phyloP scores from a whole-genome alignment of 352 stramenopile species.

The Phytophthora aleatoria region DNA sequence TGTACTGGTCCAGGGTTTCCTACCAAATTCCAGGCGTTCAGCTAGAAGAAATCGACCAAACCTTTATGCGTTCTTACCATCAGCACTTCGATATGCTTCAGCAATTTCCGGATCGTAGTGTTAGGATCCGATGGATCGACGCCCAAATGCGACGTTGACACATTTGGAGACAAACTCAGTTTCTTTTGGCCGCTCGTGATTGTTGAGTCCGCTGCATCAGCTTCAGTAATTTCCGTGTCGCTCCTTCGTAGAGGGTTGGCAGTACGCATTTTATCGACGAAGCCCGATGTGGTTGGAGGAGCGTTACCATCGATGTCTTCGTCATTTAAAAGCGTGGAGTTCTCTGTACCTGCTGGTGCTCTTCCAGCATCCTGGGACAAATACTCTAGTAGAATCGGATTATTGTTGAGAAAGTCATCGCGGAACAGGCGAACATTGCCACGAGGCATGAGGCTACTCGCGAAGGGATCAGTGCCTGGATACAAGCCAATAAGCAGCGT shows the following conservation, averaged over 20 bases:
- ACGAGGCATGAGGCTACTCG: constrained; percentile 62
- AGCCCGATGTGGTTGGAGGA: constrained; percentile 27
- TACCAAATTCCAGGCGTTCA: constrained; percentile 13
- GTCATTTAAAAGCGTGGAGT: constrained; percentile 8
- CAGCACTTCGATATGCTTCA: constrained; percentile 85
- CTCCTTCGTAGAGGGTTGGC: constrained; percentile 41
- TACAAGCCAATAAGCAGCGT: neutral
- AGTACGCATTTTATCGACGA: constrained; percentile 67
- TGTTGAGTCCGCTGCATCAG: constrained; percentile 1
- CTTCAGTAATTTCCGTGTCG: constrained; percentile 6
- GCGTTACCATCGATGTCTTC: constrained; percentile 4
- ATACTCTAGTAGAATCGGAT: constrained; percentile 84
- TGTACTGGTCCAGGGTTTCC: constrained; percentile 64
- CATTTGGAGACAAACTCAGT: constrained; percentile 17
- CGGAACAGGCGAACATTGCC: constrained; percentile 84
- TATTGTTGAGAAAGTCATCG: constrained; percentile 87
- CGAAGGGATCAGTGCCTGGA: constrained; percentile 49
- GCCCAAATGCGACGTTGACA: constrained; percentile 58
- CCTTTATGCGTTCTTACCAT: constrained; percentile 41
- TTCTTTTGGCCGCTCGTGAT: constrained; percentile 7
- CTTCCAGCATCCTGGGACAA: constrained; percentile 52
- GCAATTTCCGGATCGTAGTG: constrained; percentile 77
- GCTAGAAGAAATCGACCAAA: neutral
- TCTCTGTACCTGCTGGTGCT: constrained; percentile 9
- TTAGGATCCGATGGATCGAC: constrained; percentile 85